Evolutionary conservation across 2,329 filamentous ascomycete species (phyloP).

Genomic region (Canariomyces notabilis): DNA sequence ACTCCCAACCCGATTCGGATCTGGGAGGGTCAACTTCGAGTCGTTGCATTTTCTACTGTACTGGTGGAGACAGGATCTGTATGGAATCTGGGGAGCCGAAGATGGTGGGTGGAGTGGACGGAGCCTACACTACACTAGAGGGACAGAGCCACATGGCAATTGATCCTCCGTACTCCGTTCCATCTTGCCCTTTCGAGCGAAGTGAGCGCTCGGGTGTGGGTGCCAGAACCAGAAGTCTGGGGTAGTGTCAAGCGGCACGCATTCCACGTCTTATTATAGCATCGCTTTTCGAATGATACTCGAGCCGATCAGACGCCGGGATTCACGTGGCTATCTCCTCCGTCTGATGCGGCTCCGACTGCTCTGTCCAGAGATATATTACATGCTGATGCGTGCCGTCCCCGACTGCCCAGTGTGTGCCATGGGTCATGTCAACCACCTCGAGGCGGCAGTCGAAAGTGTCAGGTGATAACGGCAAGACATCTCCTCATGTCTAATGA

Average conservation of each 20-base stretch:
- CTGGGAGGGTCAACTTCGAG: too few relatives aligned
- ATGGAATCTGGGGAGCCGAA: slow-evolving; percentile 2
- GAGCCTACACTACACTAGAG: not conserved
- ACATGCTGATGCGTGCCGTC: not conserved
- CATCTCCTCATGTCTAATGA: not conserved
- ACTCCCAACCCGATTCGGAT: too few relatives aligned
- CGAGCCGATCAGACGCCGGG: not conserved
- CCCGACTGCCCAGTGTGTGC: not conserved
- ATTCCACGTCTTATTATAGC: not conserved
- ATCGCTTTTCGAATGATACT: not conserved
- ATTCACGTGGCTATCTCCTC: not conserved
- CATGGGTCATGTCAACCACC: not conserved
- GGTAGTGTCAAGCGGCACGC: slow-evolving; percentile 14
- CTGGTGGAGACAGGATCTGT: not conserved
- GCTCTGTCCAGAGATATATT: not conserved
- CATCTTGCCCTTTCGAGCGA: not conserved
- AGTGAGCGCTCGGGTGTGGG: not conserved
- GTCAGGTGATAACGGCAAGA: not conserved
- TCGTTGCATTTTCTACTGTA: too few relatives aligned
- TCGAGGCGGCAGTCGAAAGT: not conserved
- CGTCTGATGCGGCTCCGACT: not conserved
- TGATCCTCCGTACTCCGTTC: not conserved
- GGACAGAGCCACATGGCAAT: not conserved
- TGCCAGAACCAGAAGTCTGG: slow-evolving; percentile 6
- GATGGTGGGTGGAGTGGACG: not conserved